These are phyloP conservation scores for Saccharum spontaneum DNA, from an alignment of 176 grass and related monocot genomes.

Conservation along the genomic window DNA sequence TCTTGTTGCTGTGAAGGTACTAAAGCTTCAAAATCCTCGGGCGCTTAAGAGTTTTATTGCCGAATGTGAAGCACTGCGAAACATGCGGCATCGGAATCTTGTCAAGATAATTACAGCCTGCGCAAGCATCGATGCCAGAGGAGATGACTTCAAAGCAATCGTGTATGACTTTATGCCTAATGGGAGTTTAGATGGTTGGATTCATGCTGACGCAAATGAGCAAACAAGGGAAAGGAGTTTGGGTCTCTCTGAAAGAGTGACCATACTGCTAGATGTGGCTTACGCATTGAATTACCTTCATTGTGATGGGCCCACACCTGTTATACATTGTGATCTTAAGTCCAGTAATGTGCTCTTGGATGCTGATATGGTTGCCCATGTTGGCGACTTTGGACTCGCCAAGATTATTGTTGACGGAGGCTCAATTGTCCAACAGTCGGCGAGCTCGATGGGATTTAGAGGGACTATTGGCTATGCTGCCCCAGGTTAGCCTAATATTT, in stretches of 20 bases:
- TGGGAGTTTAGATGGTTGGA: slow-evolving; percentile 30
- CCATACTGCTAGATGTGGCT: too few relatives aligned
- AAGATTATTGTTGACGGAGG: too few relatives aligned
- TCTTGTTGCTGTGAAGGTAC: slow-evolving; percentile 40
- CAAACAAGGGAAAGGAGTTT: neutral
- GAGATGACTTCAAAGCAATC: slow-evolving; percentile 50
- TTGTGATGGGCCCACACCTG: too few relatives aligned
- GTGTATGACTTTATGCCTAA: slow-evolving; percentile 31
- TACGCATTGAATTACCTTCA: too few relatives aligned
- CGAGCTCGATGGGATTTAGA: too few relatives aligned
- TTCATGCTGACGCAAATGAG: slow-evolving; percentile 9
- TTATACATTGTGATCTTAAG: too few relatives aligned
- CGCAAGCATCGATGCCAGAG: slow-evolving; percentile 35
- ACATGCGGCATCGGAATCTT: slow-evolving; percentile 38
- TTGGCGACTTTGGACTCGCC: too few relatives aligned
- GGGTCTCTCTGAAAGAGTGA: slow-evolving; percentile 8
- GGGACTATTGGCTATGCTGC: too few relatives aligned
- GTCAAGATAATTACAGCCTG: slow-evolving; percentile 37
- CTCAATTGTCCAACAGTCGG: too few relatives aligned
- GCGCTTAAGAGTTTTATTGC: slow-evolving; percentile 25
- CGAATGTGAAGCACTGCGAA: slow-evolving; percentile 42
- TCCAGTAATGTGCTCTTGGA: too few relatives aligned
- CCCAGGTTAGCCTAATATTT: too few relatives aligned
- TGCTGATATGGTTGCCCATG: too few relatives aligned
- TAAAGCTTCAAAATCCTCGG: slow-evolving; percentile 21